Percentiles rank a stretch among this genome's conserved stretches.
phyloP scores from a whole-genome alignment of 495 filamentous ascomycete genomes.

The Tetracladium marchalianum region DNA sequence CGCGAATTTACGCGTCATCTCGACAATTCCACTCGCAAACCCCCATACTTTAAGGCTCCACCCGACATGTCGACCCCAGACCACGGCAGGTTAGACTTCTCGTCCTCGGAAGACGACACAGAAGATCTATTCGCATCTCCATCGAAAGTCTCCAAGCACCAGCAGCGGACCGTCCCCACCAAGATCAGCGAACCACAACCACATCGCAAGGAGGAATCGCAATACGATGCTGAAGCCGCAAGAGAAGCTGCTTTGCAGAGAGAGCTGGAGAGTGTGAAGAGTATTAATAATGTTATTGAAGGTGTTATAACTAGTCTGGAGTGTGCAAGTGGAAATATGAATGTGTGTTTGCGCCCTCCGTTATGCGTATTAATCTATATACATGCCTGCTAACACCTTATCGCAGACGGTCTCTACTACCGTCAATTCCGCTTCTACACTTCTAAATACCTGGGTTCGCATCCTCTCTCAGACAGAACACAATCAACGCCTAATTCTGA shows the following conservation, averaged over 20 bases:
- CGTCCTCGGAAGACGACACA: conserved; percentile 45
- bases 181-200: conserved; percentile 7
- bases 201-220: conserved; percentile 35
- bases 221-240: conserved; percentile 56
- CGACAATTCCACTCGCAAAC: neutral
- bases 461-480: conserved; percentile 96
- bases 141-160: conserved; percentile 26
- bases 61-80: conserved; percentile 17
- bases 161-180: neutral
- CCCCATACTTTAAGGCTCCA: neutral
- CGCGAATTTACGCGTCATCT: conserved; percentile 12
- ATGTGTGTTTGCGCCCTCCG: conserved; percentile 38
- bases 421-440: conserved; percentile 75
- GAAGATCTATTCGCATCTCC: conserved; percentile 71
- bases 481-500: conserved; percentile 84
- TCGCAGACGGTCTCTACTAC: conserved; percentile 73
- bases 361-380: neutral
- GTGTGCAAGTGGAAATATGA: conserved; percentile 83
- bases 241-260: conserved; percentile 62
- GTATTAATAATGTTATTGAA: conserved; percentile 81
- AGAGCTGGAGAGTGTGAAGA: conserved; percentile 73
- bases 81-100: conserved; percentile 30
- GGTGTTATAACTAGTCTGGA: conserved; percentile 70
- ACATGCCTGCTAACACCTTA: neutral
- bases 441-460: conserved; percentile 93